Evolutionary conservation across 2,329 filamentous ascomycete species (phyloP).

Genomic region (Bipolaris sorokiniana): DNA sequence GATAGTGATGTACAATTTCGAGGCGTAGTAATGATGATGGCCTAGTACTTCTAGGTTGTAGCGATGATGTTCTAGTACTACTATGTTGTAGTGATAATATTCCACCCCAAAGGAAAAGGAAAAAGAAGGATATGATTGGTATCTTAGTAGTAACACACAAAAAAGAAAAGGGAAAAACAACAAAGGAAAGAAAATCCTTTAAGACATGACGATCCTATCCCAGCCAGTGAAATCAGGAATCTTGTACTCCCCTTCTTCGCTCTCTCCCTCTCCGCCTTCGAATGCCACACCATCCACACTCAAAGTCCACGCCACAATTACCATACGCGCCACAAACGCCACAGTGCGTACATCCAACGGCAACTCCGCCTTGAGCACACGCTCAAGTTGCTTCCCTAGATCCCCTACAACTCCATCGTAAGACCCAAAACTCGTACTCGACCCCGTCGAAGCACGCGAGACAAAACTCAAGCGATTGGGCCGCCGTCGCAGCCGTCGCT

Average conservation of each 20-base stretch:
- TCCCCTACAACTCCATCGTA: slow-evolving; percentile 7
- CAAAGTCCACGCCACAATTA: slow-evolving; percentile 43
- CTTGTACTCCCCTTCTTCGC: slow-evolving; percentile 22
- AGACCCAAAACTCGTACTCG: neutral
- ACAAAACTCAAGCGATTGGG: slow-evolving; percentile 15
- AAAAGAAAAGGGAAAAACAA: too few relatives aligned
- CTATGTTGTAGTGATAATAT: too few relatives aligned
- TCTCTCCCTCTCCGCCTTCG: slow-evolving; percentile 29
- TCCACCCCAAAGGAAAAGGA: too few relatives aligned
- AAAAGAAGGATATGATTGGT: too few relatives aligned
- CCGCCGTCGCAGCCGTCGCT: neutral
- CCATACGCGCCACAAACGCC: slow-evolving; percentile 34
- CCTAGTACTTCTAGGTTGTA: too few relatives aligned
- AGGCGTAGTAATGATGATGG: too few relatives aligned
- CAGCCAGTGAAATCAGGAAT: slow-evolving; percentile 14
- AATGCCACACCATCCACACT: slow-evolving; percentile 37
- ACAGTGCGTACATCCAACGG: slow-evolving; percentile 35
- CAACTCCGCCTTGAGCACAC: slow-evolving; percentile 32
- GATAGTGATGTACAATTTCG: too few relatives aligned
- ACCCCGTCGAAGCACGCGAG: neutral
- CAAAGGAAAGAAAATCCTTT: neutral
- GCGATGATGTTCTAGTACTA: too few relatives aligned
- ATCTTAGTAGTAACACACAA: too few relatives aligned
- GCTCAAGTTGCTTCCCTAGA: slow-evolving; percentile 35
- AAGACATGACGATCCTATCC: slow-evolving; percentile 20